Conservation (phyloP, 805 yeast genomes). For the Sugiyamaella smithiae region DNA sequence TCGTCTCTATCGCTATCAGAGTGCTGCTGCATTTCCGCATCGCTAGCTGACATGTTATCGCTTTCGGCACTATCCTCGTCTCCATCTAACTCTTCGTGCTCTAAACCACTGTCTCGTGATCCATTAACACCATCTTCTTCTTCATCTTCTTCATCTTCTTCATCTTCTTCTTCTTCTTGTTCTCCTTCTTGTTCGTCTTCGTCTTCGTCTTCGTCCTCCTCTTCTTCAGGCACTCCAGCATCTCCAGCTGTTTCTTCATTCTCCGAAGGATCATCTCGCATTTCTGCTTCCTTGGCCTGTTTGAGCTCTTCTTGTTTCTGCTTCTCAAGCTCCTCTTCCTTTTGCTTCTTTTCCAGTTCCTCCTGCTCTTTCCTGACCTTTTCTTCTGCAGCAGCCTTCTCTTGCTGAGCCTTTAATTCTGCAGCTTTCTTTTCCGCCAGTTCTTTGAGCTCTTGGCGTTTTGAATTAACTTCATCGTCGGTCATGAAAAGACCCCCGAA, state of each 20-base stretch:
- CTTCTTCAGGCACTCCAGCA: neutral
- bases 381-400: slow-evolving; percentile 14
- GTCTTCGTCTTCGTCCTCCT: neutral
- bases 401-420: neutral
- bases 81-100: neutral
- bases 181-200: neutral
- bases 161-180: neutral
- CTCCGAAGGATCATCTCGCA: neutral
- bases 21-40: neutral
- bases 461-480: slow-evolving; percentile 20
- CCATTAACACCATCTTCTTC: neutral
- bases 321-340: slow-evolving; percentile 18
- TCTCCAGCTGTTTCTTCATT: neutral
- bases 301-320: neutral
- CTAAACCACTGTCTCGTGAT: neutral
- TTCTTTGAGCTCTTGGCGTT: neutral
- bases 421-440: slow-evolving; percentile 7
- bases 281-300: neutral
- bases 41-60: too few relatives aligned
- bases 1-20: too few relatives aligned
- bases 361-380: slow-evolving; percentile 4
- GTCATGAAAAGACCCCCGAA: slow-evolving; percentile 38
- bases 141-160: neutral
- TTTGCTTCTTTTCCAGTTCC: slow-evolving; percentile 17
- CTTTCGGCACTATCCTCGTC: neutral